Evolutionary conservation across 1,139 yeast genomes (phyloP).

Genomic region (Suhomyces choctaworum): DNA sequence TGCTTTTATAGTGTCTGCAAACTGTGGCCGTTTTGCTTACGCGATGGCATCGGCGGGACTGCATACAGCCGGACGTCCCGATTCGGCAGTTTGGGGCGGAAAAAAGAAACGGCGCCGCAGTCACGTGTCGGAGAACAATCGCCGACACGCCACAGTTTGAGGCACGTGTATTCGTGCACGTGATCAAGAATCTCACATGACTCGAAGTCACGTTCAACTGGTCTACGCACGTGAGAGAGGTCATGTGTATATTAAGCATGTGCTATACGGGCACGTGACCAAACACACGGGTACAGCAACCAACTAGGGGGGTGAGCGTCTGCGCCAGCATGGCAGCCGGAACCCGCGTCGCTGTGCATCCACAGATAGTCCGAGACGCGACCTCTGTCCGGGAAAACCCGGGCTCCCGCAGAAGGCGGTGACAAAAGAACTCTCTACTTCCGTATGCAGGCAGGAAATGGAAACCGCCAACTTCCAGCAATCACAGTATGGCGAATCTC

Average conservation of each 20-base stretch:
- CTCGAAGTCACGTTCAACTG: too few relatives aligned
- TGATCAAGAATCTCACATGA: too few relatives aligned
- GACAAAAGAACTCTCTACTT: too few relatives aligned
- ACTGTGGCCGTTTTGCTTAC: conserved; percentile 11
- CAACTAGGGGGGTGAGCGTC: background rate
- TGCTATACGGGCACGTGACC: background rate
- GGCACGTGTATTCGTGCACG: too few relatives aligned
- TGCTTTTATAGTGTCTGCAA: conserved; percentile 2
- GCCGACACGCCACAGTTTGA: conserved; percentile 2
- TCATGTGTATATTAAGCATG: background rate
- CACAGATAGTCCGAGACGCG: too few relatives aligned
- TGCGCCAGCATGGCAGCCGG: too few relatives aligned
- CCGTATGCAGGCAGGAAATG: too few relatives aligned
- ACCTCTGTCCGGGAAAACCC: too few relatives aligned
- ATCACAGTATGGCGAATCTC: too few relatives aligned
- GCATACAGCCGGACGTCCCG: background rate
- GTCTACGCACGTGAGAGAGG: conserved; percentile 1
- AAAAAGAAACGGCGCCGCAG: conserved; percentile 5
- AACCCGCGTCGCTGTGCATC: too few relatives aligned
- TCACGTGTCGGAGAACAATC: conserved; percentile 11
- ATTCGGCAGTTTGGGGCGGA: background rate
- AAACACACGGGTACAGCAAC: background rate
- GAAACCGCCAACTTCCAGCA: too few relatives aligned
- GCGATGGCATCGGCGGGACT: conserved; percentile 6
- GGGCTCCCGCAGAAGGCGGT: too few relatives aligned